Conservation (phyloP, 768 basidiomycete species). For the Trametes punicea region DNA sequence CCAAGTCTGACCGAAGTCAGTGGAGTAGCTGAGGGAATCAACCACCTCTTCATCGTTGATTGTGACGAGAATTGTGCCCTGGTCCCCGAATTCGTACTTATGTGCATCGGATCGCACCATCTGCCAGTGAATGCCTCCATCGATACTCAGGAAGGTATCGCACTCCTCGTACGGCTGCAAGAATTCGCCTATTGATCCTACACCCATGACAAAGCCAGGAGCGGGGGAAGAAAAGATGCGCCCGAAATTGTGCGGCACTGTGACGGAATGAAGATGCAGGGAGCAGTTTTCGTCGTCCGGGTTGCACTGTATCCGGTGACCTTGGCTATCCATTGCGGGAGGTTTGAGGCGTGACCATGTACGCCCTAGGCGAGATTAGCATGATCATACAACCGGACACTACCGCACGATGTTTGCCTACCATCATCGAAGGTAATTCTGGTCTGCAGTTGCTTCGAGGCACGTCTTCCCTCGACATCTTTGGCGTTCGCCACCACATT, state of each 20-base stretch:
- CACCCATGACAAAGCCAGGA: conserved; percentile 95
- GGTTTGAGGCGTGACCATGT: conserved; percentile 70
- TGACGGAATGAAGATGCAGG: conserved; percentile 91
- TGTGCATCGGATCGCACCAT: conserved; percentile 75
- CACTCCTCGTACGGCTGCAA: conserved; percentile 77
- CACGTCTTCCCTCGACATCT: conserved; percentile 71
- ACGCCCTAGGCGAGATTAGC: conserved; percentile 41
- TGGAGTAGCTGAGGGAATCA: conserved; percentile 69
- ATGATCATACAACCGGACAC: not conserved
- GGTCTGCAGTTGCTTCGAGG: conserved; percentile 72
- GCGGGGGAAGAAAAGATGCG: conserved; percentile 93
- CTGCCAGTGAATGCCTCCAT: conserved; percentile 84
- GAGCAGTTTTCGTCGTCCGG: conserved; percentile 63
- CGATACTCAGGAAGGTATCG: conserved; percentile 90
- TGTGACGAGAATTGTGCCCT: conserved; percentile 73
- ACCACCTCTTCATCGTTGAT: conserved; percentile 83
- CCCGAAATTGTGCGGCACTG: conserved; percentile 88
- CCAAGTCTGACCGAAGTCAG: conserved; percentile 84
- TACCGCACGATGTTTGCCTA: conserved; percentile 25
- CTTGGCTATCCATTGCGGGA: conserved; percentile 55
- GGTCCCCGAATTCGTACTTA: conserved; percentile 96
- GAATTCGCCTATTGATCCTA: conserved; percentile 76
- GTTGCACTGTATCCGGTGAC: conserved; percentile 62
- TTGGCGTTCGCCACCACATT: conserved; percentile 83
- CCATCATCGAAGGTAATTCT: conserved; percentile 90